phyloP scores from a whole-genome alignment of 139 green algal genomes.

The Volvox africanus region DNA sequence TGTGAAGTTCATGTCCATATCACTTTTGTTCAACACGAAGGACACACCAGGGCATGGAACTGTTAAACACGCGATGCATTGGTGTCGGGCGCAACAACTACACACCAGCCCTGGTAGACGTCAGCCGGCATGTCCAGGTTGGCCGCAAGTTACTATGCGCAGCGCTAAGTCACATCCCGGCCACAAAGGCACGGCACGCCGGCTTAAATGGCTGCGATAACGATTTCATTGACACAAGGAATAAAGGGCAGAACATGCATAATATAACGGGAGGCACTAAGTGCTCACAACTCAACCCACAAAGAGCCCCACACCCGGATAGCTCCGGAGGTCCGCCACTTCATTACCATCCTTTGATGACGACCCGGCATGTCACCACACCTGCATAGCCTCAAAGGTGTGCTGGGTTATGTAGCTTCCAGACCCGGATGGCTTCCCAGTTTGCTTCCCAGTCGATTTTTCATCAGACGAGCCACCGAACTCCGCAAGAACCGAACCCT shows the following conservation, averaged over 20 bases:
- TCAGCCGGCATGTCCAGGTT: slow-evolving; percentile 29
- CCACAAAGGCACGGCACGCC: slow-evolving; percentile 37
- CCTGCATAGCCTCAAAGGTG: slow-evolving; percentile 70
- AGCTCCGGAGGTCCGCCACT: no score
- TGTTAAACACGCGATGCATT: no score
- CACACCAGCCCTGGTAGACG: background rate
- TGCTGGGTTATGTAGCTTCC: slow-evolving; percentile 54
- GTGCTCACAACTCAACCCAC: no score
- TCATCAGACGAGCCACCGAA: no score
- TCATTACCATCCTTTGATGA: no score
- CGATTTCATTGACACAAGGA: background rate
- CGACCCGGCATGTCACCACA: background rate
- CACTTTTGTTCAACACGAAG: background rate
- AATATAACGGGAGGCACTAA: no score
- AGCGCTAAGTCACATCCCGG: slow-evolving; percentile 40
- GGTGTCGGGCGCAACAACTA: slow-evolving; percentile 7
- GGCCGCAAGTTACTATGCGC: background rate
- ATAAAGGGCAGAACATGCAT: no score
- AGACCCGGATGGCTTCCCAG: no score
- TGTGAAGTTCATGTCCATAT: no score
- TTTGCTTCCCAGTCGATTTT: no score
- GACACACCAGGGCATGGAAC: background rate
- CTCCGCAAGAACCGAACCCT: no score
- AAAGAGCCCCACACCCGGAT: no score
- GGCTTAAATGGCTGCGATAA: slow-evolving; percentile 44